A percentile compares a stretch with the other conserved stretches of the same genome.
These are phyloP conservation scores for Rhynchospora pubera DNA, from an alignment of 176 grass and related monocot species.

Conservation along the genomic window DNA sequence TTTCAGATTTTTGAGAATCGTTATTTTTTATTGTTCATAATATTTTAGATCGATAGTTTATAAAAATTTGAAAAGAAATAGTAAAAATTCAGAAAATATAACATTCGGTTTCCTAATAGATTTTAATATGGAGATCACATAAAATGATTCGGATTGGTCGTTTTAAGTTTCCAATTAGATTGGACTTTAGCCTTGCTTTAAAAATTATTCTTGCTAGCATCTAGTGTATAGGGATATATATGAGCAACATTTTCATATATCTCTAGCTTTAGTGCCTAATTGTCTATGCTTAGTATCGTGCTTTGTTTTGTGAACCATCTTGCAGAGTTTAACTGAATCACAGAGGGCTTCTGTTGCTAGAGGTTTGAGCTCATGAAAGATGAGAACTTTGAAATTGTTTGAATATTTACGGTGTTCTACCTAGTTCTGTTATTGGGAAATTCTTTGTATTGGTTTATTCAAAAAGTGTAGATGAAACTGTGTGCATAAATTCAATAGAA, in stretches of 20 bases:
- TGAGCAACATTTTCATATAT: neutral
- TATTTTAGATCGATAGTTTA: no score
- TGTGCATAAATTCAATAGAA: conserved; percentile 19
- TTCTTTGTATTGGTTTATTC: conserved; percentile 19
- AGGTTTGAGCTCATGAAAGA: conserved; percentile 45
- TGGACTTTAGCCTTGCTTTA: neutral
- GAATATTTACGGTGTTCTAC: neutral
- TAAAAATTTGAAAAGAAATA: no score
- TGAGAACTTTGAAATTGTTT: neutral
- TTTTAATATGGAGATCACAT: no score
- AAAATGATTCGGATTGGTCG: no score
- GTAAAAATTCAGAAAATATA: no score
- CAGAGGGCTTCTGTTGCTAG: conserved; percentile 47
- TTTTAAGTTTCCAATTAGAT: no score
- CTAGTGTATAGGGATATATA: neutral
- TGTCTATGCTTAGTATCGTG: neutral
- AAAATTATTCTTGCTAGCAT: neutral
- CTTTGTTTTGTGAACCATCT: neutral
- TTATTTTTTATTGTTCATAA: no score
- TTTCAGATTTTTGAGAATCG: no score
- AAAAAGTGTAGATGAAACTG: conserved; percentile 13
- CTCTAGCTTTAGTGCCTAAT: neutral
- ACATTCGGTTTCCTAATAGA: no score
- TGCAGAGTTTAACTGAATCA: conserved; percentile 57
- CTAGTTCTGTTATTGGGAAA: neutral